Percentiles rank a stretch among this genome's conserved stretches.
Conservation (phyloP, 139 green algal genomes). For the Chlamydomonas eustigma region DNA sequence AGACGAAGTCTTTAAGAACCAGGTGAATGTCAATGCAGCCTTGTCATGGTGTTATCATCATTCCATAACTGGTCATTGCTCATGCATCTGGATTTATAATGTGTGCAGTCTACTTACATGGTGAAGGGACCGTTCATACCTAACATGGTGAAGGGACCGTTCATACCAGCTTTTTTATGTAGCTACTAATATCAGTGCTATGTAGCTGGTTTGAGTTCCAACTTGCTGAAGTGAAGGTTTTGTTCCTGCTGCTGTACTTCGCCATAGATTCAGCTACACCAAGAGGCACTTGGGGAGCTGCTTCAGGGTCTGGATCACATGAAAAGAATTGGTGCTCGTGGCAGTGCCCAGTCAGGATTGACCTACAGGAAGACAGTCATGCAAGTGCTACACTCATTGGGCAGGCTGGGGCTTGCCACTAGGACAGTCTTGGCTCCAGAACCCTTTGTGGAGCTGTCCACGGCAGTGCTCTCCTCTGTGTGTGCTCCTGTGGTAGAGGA, state of each 20-base stretch:
- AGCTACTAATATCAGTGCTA: too few species aligned
- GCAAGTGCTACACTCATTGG: conserved; percentile 30
- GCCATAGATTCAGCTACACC: conserved; percentile 14
- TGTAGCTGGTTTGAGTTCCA: not conserved
- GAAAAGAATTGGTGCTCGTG: not conserved
- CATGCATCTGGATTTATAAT: too few species aligned
- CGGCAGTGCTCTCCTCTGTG: conserved; percentile 13
- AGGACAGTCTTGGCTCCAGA: conserved; percentile 10
- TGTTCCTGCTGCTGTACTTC: not conserved
- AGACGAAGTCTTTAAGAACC: not conserved
- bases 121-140: too few species aligned
- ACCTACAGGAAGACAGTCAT: not conserved
- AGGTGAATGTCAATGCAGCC: too few species aligned
- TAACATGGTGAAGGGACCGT: too few species aligned
- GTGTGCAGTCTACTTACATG: too few species aligned
- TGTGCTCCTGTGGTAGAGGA: conserved; percentile 9
- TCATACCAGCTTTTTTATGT: too few species aligned
- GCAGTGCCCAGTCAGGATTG: not conserved
- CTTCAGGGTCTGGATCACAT: conserved; percentile 21
- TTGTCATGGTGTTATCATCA: too few species aligned
- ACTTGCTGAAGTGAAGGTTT: not conserved
- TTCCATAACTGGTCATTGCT: too few species aligned
- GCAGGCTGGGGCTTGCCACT: conserved; percentile 13
- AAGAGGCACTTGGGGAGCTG: conserved; percentile 6
- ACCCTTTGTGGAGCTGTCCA: not conserved